A percentile compares a stretch with the other conserved stretches of the same genome.
Conservation (phyloP, 805 yeast genomes). For the Wickerhamia fluorescens region DNA sequence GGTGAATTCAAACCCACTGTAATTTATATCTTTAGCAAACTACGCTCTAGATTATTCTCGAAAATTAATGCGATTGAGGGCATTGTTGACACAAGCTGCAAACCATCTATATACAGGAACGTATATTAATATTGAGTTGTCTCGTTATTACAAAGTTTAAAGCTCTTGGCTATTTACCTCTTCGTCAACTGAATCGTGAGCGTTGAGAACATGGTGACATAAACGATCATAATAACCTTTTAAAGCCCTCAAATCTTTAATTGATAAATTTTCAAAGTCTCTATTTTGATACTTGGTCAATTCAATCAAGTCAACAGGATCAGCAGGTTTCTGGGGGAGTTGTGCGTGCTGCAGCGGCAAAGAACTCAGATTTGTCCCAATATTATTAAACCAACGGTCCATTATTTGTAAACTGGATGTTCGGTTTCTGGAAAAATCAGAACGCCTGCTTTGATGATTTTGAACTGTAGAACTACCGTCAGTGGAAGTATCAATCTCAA, state of each 20-base stretch:
- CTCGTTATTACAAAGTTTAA: no score
- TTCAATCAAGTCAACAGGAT: no score
- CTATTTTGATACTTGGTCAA: constrained; percentile 25
- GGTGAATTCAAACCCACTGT: no score
- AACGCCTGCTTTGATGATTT: constrained; percentile 8
- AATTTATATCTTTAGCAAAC: no score
- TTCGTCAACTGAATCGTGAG: no score
- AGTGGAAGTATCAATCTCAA: constrained; percentile 13
- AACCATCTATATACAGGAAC: no score
- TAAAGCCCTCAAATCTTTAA: constrained; percentile 27
- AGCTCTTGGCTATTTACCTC: no score
- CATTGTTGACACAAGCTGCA: no score
- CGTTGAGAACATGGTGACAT: no score
- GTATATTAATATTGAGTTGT: no score
- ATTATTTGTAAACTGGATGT: constrained; percentile 35
- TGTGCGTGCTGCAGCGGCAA: constrained; percentile 1
- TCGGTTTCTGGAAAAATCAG: constrained; percentile 23
- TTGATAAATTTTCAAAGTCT: constrained; percentile 30
- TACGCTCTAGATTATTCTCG: not conserved
- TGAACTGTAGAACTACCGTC: constrained; percentile 6
- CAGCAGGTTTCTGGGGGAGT: no score
- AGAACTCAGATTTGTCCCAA: constrained; percentile 11
- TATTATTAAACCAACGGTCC: constrained; percentile 38
- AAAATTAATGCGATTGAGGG: no score
- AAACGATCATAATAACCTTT: constrained; percentile 33